These are phyloP conservation scores for Aureobasidium sp. DNA, from an alignment of 2,329 filamentous ascomycete species.

Conservation along the genomic window DNA sequence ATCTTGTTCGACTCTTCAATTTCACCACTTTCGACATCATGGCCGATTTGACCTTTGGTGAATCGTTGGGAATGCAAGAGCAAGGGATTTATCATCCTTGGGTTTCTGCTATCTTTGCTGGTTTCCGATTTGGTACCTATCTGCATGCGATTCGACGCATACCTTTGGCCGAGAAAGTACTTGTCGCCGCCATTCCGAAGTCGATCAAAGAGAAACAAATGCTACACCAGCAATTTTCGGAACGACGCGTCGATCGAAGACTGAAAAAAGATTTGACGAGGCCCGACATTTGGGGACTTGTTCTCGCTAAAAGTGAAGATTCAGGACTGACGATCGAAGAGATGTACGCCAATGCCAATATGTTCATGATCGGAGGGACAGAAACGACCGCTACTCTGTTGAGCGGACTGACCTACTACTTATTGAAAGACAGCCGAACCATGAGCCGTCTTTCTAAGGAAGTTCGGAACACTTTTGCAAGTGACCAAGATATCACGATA, in stretches of 20 bases:
- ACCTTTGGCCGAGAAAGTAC: background rate
- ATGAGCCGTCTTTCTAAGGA: constrained; percentile 29
- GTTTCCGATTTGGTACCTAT: constrained; percentile 1
- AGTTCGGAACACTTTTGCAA: constrained; percentile 28
- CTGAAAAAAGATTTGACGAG: constrained; percentile 19
- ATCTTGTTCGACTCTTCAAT: constrained; percentile 41
- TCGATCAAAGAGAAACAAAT: background rate
- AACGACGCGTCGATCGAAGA: constrained; percentile 24
- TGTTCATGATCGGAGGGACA: constrained; percentile 34
- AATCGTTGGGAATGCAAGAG: constrained; percentile 28
- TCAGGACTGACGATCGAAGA: constrained; percentile 24
- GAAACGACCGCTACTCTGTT: constrained; percentile 34
- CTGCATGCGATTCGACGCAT: background rate
- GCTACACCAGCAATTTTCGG: background rate
- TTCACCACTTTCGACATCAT: constrained; percentile 20
- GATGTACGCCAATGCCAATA: constrained; percentile 27
- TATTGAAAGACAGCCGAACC: constrained; percentile 33
- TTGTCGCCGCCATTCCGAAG: background rate
- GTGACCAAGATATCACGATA: constrained; percentile 29
- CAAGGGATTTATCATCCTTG: constrained; percentile 13
- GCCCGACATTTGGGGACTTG: constrained; percentile 26
- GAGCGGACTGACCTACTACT: constrained; percentile 33
- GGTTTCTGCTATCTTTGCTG: constrained; percentile 17
- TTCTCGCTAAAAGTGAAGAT: constrained; percentile 13
- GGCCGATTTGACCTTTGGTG: constrained; percentile 23